Evolutionary conservation across 2,329 filamentous ascomycete species (phyloP).

Genomic region (Pezicula neosporulosa): DNA sequence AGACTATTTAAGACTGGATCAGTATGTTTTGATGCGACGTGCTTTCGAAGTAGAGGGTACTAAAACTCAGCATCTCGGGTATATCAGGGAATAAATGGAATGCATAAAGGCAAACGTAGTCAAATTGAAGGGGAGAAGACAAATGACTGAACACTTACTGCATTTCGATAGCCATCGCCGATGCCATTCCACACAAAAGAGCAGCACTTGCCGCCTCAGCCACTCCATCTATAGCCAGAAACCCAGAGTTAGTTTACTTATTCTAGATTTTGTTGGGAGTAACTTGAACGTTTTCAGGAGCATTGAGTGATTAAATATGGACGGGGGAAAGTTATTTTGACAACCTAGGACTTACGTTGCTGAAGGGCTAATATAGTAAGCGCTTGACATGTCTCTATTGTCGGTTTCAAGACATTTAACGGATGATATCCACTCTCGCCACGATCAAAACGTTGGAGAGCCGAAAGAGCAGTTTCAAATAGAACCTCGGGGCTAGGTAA

Average conservation of each 20-base stretch:
- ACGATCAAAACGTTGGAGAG: neutral
- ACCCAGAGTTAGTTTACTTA: too few relatives aligned
- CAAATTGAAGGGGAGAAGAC: too few relatives aligned
- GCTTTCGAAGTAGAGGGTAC: too few relatives aligned
- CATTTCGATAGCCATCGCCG: neutral
- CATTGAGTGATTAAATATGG: too few relatives aligned
- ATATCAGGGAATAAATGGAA: too few relatives aligned
- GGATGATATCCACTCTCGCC: neutral
- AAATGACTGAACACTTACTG: neutral
- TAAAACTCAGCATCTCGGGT: too few relatives aligned
- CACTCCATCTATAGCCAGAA: too few relatives aligned
- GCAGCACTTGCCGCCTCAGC: neutral
- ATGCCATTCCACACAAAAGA: neutral
- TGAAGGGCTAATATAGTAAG: slow-evolving; percentile 1
- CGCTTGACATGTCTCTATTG: neutral
- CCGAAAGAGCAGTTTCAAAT: neutral
- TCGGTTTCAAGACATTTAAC: neutral
- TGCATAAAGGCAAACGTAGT: too few relatives aligned
- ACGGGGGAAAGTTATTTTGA: too few relatives aligned
- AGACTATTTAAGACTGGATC: neutral
- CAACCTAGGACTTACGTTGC: neutral
- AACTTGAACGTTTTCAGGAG: too few relatives aligned
- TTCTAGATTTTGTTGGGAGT: too few relatives aligned
- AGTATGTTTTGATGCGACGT: too few relatives aligned
- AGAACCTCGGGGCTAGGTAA: neutral